These are phyloP conservation scores for Xerocomus brunneocitrinus DNA, from an alignment of 768 basidiomycete genomes.

Conservation along the genomic window DNA sequence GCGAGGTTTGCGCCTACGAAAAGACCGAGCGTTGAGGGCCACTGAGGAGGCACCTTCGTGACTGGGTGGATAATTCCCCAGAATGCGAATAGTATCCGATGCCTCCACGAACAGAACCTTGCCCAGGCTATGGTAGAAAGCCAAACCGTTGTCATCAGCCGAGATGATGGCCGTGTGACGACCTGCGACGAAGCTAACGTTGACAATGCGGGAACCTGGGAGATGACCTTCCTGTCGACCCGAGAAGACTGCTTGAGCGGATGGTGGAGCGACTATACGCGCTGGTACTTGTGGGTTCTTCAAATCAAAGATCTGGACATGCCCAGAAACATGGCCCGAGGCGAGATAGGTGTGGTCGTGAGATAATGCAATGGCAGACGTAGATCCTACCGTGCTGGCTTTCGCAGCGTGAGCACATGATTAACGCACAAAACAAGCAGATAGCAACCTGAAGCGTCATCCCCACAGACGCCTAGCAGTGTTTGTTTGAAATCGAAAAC, in stretches of 20 bases:
- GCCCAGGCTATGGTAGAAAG: slow-evolving; percentile 93
- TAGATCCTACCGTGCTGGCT: slow-evolving; percentile 65
- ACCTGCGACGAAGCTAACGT: slow-evolving; percentile 81
- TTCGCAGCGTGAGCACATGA: slow-evolving; percentile 22
- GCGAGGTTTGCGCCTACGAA: slow-evolving; percentile 46
- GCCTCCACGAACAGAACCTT: slow-evolving; percentile 95
- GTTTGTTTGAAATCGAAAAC: slow-evolving; percentile 92
- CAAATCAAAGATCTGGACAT: slow-evolving; percentile 84
- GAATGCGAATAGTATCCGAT: slow-evolving; percentile 86
- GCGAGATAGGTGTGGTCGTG: slow-evolving; percentile 93
- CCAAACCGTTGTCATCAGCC: slow-evolving; percentile 85
- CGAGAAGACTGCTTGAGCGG: slow-evolving; percentile 60
- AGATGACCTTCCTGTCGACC: slow-evolving; percentile 87
- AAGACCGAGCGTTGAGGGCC: slow-evolving; percentile 23
- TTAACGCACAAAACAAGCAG: slow-evolving; percentile 2
- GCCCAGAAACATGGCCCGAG: slow-evolving; percentile 78
- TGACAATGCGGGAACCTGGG: slow-evolving; percentile 70
- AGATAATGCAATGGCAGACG: slow-evolving; percentile 87
- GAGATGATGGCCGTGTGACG: slow-evolving; percentile 91
- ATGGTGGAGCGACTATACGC: slow-evolving; percentile 66
- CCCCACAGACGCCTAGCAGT: slow-evolving; percentile 74
- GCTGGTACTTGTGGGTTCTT: slow-evolving; percentile 63
- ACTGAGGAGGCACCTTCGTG: slow-evolving; percentile 2
- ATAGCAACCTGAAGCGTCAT: slow-evolving; percentile 54
- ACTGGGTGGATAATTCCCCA: slow-evolving; percentile 74